A percentile compares a stretch with the other conserved stretches of the same genome.
Evolutionary conservation across 495 filamentous ascomycete species (phyloP).

Genomic region (Trichoderma orchidacearum): DNA sequence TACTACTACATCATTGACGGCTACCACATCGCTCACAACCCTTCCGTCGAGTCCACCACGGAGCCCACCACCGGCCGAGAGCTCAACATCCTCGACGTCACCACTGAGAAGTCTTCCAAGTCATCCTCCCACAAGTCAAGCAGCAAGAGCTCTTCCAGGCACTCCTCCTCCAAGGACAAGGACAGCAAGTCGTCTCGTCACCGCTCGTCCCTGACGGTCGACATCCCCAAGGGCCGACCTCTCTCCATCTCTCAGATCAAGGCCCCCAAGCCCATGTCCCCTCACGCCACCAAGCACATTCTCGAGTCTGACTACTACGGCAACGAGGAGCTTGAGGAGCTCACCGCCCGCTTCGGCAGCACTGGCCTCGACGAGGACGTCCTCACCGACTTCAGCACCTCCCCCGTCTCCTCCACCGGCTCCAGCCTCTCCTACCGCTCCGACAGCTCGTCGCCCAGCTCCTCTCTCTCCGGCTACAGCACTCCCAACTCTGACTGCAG

Average conservation of each 20-base stretch:
- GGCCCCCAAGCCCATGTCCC: constrained; percentile 78
- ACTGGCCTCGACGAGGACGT: constrained; percentile 48
- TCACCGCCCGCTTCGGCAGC: constrained; percentile 57
- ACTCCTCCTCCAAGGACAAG: constrained; percentile 18
- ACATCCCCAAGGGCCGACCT: constrained; percentile 74
- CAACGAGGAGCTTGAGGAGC: constrained; percentile 52
- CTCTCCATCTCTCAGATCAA: constrained; percentile 81
- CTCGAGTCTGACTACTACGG: constrained; percentile 61
- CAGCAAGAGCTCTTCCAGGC: constrained; percentile 21
- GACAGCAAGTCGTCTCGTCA: constrained; percentile 16
- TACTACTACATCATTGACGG: constrained; percentile 99
- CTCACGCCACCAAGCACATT: constrained; percentile 73
- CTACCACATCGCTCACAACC: constrained; percentile 97
- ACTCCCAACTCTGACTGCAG: constrained; percentile 37
- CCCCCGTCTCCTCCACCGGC: constrained; percentile 57
- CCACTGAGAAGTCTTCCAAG: constrained; percentile 34
- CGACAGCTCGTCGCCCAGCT: constrained; percentile 56
- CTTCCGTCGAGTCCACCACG: constrained; percentile 73
- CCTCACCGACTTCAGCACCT: constrained; percentile 39
- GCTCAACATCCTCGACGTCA: constrained; percentile 60
- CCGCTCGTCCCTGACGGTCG: constrained; percentile 27
- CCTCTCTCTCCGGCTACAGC: constrained; percentile 60
- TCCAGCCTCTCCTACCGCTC: constrained; percentile 67
- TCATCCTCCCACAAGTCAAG: constrained; percentile 32
- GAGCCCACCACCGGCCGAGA: constrained; percentile 95